Conservation (phyloP, 2,329 filamentous ascomycete species). For the Furcasterigmium furcatum region DNA sequence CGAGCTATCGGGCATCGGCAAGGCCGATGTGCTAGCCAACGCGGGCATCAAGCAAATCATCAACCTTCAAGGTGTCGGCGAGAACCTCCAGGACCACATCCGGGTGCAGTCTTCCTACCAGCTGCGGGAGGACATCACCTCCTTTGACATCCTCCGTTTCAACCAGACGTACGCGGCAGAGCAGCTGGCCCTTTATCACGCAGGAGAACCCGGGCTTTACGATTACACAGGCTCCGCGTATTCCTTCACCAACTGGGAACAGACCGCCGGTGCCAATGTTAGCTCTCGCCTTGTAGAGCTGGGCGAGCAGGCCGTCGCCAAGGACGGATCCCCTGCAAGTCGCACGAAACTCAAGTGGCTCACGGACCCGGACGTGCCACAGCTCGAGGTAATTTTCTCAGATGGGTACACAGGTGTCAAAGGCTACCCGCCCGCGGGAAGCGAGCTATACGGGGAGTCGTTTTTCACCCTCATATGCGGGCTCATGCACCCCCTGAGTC, state of each 20-base stretch:
- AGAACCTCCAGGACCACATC: slow-evolving; percentile 30
- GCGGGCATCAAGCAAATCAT: slow-evolving; percentile 43
- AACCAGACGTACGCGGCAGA: slow-evolving; percentile 29
- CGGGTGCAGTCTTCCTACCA: slow-evolving; percentile 29
- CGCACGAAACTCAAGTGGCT: slow-evolving; percentile 36
- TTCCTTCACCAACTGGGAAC: slow-evolving; percentile 36
- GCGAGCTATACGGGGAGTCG: slow-evolving; percentile 21
- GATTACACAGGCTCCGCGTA: slow-evolving; percentile 36
- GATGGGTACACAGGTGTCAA: slow-evolving; percentile 39
- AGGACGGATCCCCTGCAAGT: slow-evolving; percentile 24
- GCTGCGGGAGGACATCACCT: slow-evolving; percentile 24
- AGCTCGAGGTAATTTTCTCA: slow-evolving; percentile 39
- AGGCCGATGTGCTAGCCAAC: slow-evolving; percentile 38
- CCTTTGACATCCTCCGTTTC: slow-evolving; percentile 24
- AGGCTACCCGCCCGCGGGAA: slow-evolving; percentile 24
- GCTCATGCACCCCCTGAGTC: slow-evolving; percentile 24
- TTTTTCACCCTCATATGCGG: slow-evolving; percentile 23
- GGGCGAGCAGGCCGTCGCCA: slow-evolving; percentile 24
- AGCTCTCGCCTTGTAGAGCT: slow-evolving; percentile 10
- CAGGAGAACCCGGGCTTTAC: slow-evolving; percentile 26
- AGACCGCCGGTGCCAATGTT: slow-evolving; percentile 6
- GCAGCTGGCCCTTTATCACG: slow-evolving; percentile 29
- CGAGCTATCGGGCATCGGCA: slow-evolving; percentile 55
- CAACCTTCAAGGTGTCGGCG: slow-evolving; percentile 54
- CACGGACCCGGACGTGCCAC: slow-evolving; percentile 28